Conservation (phyloP, 306 rosid species). For the Inga laurina region DNA sequence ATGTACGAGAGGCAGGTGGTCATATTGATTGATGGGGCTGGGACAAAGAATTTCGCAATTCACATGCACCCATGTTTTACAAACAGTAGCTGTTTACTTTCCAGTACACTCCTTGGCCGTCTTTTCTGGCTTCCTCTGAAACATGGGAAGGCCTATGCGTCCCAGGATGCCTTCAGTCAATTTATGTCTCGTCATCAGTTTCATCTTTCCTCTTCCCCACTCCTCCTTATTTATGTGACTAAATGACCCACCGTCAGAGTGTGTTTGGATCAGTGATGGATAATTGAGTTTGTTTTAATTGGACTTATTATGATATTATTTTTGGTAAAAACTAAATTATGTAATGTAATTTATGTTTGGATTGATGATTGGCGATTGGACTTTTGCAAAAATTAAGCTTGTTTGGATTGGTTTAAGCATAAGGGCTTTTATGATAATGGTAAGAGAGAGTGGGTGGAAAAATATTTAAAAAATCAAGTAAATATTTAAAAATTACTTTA, state of each 20-base stretch:
- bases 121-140: constrained; percentile 9
- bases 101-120: constrained; percentile 22
- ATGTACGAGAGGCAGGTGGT: background rate
- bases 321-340: no score
- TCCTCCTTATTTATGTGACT: background rate
- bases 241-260: background rate
- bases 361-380: no score
- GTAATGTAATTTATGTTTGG: no score
- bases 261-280: no score
- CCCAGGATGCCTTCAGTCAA: background rate
- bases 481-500: no score
- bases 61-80: constrained; percentile 30
- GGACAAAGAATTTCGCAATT: constrained; percentile 30
- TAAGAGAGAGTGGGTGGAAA: no score
- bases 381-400: no score
- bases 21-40: constrained; percentile 24
- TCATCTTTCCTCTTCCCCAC: background rate
- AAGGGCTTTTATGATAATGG: no score
- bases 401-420: no score
- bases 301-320: no score
- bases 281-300: no score
- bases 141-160: background rate
- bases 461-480: no score
- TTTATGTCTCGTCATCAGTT: background rate
- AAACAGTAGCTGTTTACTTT: background rate